Percentiles rank a stretch among this genome's conserved stretches.
Conservation (phyloP, 2,329 filamentous ascomycete genomes). For the Dendryphion nanum region DNA sequence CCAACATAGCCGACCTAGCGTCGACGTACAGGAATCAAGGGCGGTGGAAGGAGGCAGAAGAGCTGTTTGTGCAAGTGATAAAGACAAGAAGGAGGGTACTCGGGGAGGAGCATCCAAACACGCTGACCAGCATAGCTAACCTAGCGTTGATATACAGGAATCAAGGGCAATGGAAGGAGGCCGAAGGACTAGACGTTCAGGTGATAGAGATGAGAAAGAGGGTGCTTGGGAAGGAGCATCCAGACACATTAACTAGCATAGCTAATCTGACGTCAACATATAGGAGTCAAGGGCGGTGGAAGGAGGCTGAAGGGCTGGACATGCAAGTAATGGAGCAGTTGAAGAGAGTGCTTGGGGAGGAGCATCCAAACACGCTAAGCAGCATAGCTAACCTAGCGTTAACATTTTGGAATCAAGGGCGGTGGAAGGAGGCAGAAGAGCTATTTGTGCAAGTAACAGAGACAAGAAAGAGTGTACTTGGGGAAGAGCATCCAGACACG, state of each 20-base stretch:
- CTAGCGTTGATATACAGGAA: not conserved
- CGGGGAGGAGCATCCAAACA: not conserved
- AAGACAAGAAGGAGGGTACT: not conserved
- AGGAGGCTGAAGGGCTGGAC: conserved; percentile 2
- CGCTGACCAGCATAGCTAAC: not conserved
- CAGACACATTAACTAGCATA: too few species aligned
- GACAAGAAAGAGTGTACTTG: conserved; percentile 2
- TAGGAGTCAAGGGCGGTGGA: too few species aligned
- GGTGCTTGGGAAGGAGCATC: too few species aligned
- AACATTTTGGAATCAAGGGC: not conserved
- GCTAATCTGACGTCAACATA: too few species aligned
- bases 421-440: conserved; percentile 2
- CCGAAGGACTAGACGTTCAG: too few species aligned
- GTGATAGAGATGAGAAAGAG: too few species aligned
- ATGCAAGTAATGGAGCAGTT: not conserved
- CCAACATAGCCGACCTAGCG: conserved; percentile 1
- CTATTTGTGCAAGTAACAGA: conserved; percentile 4
- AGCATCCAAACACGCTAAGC: conserved; percentile 1
- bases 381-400: conserved; percentile 1
- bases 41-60: not conserved
- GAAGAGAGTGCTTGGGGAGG: not conserved
- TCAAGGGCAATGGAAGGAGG: conserved; percentile 4
- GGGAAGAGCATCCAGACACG: conserved; percentile 5
- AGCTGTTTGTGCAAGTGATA: not conserved
- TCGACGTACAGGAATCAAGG: not conserved